phyloP scores from a whole-genome alignment of 768 basidiomycete species.

The Galerina marginata region DNA sequence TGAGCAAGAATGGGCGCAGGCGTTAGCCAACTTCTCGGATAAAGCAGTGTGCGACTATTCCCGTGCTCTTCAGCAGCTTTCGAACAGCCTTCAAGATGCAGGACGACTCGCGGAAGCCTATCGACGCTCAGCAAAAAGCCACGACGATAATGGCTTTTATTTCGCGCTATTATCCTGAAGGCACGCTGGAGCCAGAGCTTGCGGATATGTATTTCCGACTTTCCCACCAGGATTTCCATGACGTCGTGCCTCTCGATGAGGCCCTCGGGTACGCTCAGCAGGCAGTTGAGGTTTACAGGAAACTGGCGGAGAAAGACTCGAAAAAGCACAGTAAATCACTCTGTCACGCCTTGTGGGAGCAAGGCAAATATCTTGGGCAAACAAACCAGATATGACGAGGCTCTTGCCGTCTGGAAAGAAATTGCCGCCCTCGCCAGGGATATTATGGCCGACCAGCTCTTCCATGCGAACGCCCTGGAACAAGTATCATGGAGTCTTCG shows the following conservation, averaged over 20 bases:
- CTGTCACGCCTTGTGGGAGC: constrained; percentile 16
- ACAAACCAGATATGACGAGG: constrained; percentile 10
- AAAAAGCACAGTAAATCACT: constrained; percentile 3
- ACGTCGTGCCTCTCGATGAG: constrained; percentile 1
- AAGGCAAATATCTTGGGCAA: constrained; percentile 15
- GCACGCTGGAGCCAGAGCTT: constrained; percentile 6
- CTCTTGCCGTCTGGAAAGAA: constrained; percentile 17
- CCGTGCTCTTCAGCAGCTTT: constrained; percentile 12
- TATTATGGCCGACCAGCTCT: constrained; percentile 14
- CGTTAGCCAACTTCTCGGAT: not conserved
- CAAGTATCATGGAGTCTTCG: constrained; percentile 16
- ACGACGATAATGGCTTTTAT: constrained; percentile 4
- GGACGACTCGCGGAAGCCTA: constrained; percentile 6
- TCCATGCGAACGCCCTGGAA: constrained; percentile 17
- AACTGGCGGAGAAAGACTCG: not conserved
- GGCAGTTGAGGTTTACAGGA: constrained; percentile 7
- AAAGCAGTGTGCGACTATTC: constrained; percentile 13
- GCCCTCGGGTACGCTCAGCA: constrained; percentile 9
- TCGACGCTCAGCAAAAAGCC: not conserved
- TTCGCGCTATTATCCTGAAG: constrained; percentile 1
- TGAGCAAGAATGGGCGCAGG: constrained; percentile 2
- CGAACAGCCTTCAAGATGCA: constrained; percentile 7
- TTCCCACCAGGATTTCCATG: constrained; percentile 10
- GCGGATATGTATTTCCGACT: constrained; percentile 11
- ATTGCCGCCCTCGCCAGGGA: constrained; percentile 10